A percentile compares a stretch with the other conserved stretches of the same genome.
Conservation (phyloP, 1,284 basidiomycete genomes). For the Tetrapyrgos nigripes region DNA sequence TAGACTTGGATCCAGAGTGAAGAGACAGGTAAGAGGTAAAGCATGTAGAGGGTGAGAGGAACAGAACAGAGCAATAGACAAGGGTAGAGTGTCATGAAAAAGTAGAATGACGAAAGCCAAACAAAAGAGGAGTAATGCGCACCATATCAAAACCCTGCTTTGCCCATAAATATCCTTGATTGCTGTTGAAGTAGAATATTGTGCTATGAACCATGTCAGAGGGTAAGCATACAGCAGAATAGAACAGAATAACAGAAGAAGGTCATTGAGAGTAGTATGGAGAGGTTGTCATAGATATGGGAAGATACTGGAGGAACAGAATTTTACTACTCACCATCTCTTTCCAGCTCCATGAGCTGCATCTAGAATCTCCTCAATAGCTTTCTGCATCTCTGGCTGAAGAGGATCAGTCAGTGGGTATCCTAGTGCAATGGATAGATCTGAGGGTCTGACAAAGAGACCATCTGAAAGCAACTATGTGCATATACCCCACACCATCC, state of each 20-base stretch:
- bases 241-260: neutral
- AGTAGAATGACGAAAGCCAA: conserved; percentile 26
- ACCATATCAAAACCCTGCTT: conserved; percentile 65
- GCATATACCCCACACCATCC: no score
- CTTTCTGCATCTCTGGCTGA: conserved; percentile 58
- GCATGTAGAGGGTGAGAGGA: no score
- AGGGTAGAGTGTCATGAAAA: conserved; percentile 47
- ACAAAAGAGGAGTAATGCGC: neutral
- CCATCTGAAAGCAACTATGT: conserved; percentile 40
- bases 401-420: conserved; percentile 62
- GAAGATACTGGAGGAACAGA: conserved; percentile 56
- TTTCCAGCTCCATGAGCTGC: conserved; percentile 63
- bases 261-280: neutral
- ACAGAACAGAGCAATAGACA: no score
- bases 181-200: conserved; percentile 54
- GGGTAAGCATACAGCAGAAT: no score
- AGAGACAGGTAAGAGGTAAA: no score
- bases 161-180: conserved; percentile 52
- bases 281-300: conserved; percentile 48
- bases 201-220: conserved; percentile 39
- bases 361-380: conserved; percentile 63
- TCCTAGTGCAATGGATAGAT: conserved; percentile 65
- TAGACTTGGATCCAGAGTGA: no score
- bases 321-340: conserved; percentile 69
- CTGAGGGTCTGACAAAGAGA: conserved; percentile 71